These are phyloP conservation scores for Balakata baccata DNA, from an alignment of 345 rosid genomes.

Conservation along the genomic window DNA sequence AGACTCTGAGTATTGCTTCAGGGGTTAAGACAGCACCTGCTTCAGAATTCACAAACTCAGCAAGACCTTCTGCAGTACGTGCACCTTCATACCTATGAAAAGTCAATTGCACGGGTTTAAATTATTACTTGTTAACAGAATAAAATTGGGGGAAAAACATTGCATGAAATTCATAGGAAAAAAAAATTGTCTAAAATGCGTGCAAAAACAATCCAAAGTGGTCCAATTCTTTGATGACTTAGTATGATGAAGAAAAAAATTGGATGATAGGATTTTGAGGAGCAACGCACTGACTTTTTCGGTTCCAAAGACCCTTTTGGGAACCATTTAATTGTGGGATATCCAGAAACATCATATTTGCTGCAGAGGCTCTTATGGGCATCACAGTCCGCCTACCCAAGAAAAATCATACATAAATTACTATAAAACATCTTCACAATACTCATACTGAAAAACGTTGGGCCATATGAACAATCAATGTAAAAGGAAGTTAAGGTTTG, in stretches of 20 bases:
- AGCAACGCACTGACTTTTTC: conserved; percentile 57
- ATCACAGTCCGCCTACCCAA: conserved; percentile 83
- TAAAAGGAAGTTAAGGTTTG: background rate
- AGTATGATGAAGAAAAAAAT: background rate
- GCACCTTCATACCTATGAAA: conserved; percentile 79
- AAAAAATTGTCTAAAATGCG: background rate
- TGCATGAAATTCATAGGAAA: conserved; percentile 9
- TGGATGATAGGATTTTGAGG: background rate
- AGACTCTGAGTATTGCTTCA: background rate
- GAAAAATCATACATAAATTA: background rate
- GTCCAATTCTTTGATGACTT: background rate
- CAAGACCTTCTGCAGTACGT: conserved; percentile 76
- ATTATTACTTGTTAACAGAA: background rate
- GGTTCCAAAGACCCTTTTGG: conserved; percentile 93
- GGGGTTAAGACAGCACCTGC: conserved; percentile 50
- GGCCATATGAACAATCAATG: background rate
- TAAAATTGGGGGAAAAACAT: background rate
- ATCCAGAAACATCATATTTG: conserved; percentile 90
- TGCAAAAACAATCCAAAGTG: background rate
- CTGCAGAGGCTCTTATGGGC: conserved; percentile 80
- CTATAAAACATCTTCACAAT: background rate
- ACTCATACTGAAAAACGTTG: too few species aligned
- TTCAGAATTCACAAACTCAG: conserved; percentile 84
- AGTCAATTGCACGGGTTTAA: background rate
- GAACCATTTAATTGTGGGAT: conserved; percentile 95